phyloP scores from a whole-genome alignment of 768 basidiomycete species.

The Butyriboletus loyo region DNA sequence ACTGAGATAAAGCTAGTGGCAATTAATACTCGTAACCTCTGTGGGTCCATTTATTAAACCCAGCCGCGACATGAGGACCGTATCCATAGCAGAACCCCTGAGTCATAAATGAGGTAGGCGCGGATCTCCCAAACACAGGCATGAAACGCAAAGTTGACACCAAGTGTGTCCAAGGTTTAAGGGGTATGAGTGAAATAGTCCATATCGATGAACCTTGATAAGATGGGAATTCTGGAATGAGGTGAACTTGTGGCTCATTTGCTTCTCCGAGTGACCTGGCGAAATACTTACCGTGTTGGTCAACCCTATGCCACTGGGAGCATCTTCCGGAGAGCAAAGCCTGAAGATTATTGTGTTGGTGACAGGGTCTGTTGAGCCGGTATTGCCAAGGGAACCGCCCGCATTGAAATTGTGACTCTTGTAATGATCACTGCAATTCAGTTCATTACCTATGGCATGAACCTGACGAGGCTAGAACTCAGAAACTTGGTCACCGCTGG shows the following conservation, averaged over 20 bases:
- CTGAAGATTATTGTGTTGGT: not conserved
- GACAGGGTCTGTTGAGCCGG: not conserved
- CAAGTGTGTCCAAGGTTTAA: slow-evolving; percentile 2
- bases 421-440: not conserved
- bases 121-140: slow-evolving; percentile 17
- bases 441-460: not conserved
- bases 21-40: slow-evolving; percentile 6
- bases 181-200: not conserved
- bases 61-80: slow-evolving; percentile 5
- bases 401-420: too few relatives aligned
- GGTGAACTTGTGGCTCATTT: not conserved
- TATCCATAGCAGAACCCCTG: not conserved
- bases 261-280: not conserved
- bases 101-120: not conserved
- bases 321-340: not conserved
- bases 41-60: slow-evolving; percentile 17
- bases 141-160: slow-evolving; percentile 21
- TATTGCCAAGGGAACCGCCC: too few relatives aligned
- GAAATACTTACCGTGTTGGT: not conserved
- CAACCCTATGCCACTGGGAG: not conserved
- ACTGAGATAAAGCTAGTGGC: not conserved
- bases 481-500: not conserved
- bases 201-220: slow-evolving; percentile 22
- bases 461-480: not conserved
- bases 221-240: not conserved